Base-by-base conservation (phyloP, 805 yeast species). In the Yarrowia hollandica region DNA sequence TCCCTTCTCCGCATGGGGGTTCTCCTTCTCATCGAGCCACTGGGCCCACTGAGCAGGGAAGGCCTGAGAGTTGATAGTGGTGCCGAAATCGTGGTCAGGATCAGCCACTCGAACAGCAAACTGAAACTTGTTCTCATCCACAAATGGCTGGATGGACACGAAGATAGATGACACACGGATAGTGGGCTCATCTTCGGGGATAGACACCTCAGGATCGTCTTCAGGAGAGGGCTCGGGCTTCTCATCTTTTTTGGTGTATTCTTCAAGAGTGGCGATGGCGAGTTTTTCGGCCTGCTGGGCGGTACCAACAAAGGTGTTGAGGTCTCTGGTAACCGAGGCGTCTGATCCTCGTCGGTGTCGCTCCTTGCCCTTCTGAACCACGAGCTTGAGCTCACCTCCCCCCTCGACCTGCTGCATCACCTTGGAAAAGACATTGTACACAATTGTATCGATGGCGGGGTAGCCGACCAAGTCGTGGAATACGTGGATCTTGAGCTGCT, bases 41-140 rank as follows among this genome's bases (percentile, higher is more conserved):
- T 81, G 75, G 9, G 90, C 85, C 99, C 99, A 94, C 68, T 82
- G 84, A 44, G 81, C 69, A 10, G 99, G 98, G 76, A 90, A 86
- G 6, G 96, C 83, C 72, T 94, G 99, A 0, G 98, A 88, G 65
- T 85, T 84, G 54, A 89, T 84, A 25, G 82, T 78, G 42, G 89
- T 79, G 7, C 85, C 79, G 63, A 94, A 82, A 63, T 83, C 80
- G 72, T 94, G 92, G 34, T 86, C 83, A 39, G 83, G 81, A 68
- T 94, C 99, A 64, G 82, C 82, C 64, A 94, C 76, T 18, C 88
- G 80, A 31, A 90, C 76, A 8, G 89, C 81, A 70, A 94, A 91
- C 35, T 82, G 80, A 69, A 92, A 91, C 64, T 66, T 8, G 64
- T 62, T 14, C n/a, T 44, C 63, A 26, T 73, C 66, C 62, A 74